Conservation (phyloP, 2,329 filamentous ascomycete species). For the Botrytis deweyae region DNA sequence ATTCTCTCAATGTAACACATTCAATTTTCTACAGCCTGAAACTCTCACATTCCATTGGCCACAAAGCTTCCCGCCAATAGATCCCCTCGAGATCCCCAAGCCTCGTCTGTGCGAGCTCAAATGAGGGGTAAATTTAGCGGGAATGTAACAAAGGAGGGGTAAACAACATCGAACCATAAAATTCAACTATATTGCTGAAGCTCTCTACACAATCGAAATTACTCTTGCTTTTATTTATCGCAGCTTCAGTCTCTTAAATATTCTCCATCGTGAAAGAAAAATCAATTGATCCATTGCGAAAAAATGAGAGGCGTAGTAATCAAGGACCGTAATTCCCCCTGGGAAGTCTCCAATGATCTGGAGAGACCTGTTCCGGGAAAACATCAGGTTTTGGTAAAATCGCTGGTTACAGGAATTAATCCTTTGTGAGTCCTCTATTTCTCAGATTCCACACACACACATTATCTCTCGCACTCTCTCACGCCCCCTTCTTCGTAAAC, state of each 20-base stretch:
- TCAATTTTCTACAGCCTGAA: constrained; percentile 1
- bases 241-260: too few species aligned
- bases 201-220: not conserved
- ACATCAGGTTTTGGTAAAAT: constrained; percentile 42
- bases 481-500: not conserved
- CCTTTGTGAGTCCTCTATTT: constrained; percentile 39
- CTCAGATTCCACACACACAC: too few species aligned
- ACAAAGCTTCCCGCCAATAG: not conserved
- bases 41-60: not conserved
- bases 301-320: constrained; percentile 17
- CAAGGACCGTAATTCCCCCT: not conserved
- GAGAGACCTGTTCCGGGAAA: constrained; percentile 36
- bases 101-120: constrained; percentile 4
- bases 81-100: not conserved
- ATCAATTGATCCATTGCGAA: not conserved
- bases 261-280: not conserved
- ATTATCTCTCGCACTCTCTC: not conserved
- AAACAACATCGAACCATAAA: constrained; percentile 9
- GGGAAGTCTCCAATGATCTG: constrained; percentile 26
- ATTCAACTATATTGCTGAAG: not conserved
- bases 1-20: not conserved
- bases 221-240: not conserved
- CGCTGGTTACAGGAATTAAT: constrained; percentile 41
- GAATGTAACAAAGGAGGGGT: constrained; percentile 15
- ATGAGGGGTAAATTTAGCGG: constrained; percentile 17